phyloP scores from a whole-genome alignment of 768 basidiomycete genomes.

The Rhodotorula diobovata region DNA sequence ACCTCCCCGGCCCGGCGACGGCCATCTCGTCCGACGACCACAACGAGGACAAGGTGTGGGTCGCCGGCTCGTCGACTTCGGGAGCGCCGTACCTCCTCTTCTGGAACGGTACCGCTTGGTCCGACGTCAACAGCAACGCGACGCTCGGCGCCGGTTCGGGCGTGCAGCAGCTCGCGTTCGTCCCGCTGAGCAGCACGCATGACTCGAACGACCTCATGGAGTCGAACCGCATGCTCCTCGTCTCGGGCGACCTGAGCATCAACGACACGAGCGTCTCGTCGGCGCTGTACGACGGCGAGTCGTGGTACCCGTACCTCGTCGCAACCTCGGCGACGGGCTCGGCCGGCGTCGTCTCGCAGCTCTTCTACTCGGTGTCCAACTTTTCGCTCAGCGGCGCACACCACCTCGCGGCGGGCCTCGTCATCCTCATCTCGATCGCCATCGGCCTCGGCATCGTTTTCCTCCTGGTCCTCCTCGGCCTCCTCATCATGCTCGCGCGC shows the following conservation, averaged over 20 bases:
- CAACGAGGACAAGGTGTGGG: conserved; percentile 79
- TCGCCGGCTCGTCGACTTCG: conserved; percentile 71
- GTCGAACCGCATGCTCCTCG: conserved; percentile 79
- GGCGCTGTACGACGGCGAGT: conserved; percentile 79
- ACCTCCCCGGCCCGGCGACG: conserved; percentile 82
- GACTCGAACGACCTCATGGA: conserved; percentile 63
- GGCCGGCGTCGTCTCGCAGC: conserved; percentile 64
- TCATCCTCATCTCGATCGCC: conserved; percentile 95
- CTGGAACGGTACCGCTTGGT: conserved; percentile 82
- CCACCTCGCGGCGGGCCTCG: conserved; percentile 83
- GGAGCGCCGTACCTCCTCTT: conserved; percentile 67
- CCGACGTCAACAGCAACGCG: conserved; percentile 53
- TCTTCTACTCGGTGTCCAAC: conserved; percentile 75
- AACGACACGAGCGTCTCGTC: conserved; percentile 74
- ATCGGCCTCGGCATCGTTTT: conserved; percentile 92
- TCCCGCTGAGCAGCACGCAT: conserved; percentile 78
- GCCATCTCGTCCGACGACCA: conserved; percentile 78
- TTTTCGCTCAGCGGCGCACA: conserved; percentile 69
- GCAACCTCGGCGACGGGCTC: conserved; percentile 63
- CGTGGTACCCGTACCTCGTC: conserved; percentile 74
- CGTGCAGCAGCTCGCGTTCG: conserved; percentile 80
- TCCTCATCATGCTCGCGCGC: conserved; percentile 84
- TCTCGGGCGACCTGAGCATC: conserved; percentile 71
- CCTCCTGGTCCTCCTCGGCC: conserved; percentile 74
- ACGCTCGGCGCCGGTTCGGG: conserved; percentile 50